Evolutionary conservation across 1,284 basidiomycete species (phyloP).

Genomic region (Heterobasidion irregulare): DNA sequence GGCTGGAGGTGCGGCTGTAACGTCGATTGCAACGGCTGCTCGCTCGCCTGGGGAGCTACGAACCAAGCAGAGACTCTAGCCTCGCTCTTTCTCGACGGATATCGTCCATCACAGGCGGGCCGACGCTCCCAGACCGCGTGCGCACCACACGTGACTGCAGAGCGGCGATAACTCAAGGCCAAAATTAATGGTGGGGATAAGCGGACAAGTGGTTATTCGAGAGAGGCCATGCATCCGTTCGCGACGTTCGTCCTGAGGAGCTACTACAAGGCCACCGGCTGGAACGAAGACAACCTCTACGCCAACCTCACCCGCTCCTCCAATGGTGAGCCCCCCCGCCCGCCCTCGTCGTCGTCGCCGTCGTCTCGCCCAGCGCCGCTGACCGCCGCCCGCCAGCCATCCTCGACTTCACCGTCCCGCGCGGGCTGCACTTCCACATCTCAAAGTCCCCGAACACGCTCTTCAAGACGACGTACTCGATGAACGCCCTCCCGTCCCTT

Average conservation of each 20-base stretch:
- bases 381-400: slow-evolving; percentile 46
- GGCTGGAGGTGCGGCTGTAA: no score
- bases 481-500: slow-evolving; percentile 86
- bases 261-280: slow-evolving; percentile 87
- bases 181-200: no score
- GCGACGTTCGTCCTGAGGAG: slow-evolving; percentile 82
- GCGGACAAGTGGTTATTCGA: no score
- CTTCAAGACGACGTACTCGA: slow-evolving; percentile 87
- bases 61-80: no score
- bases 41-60: no score
- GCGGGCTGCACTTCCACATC: slow-evolving; percentile 72
- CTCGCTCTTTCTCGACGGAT: no score
- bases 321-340: slow-evolving; percentile 46
- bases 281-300: slow-evolving; percentile 96
- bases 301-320: slow-evolving; percentile 86
- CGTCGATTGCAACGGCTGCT: no score
- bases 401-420: slow-evolving; percentile 78
- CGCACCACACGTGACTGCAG: no score
- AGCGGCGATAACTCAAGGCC: no score
- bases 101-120: no score
- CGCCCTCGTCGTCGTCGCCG: no score
- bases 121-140: no score
- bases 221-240: slow-evolving; percentile 64
- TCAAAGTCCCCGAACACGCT: slow-evolving; percentile 87
- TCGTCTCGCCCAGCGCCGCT: slow-evolving; percentile 9